These are phyloP conservation scores for Lippia alba DNA, from an alignment of 305 asterid species.

Conservation along the genomic window DNA sequence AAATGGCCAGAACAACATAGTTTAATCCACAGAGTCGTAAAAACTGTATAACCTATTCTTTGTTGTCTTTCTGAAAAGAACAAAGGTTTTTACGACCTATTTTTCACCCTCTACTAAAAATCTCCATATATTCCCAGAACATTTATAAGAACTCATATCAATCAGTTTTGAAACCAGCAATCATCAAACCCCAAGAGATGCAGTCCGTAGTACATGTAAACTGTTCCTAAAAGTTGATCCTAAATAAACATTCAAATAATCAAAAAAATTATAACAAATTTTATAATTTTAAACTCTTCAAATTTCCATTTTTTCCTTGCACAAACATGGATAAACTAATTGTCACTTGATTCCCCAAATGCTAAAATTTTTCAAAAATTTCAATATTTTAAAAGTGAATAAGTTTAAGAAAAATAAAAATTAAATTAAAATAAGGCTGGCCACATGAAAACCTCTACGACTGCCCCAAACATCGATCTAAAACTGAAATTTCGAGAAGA, in stretches of 20 bases:
- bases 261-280: neutral
- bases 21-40: neutral
- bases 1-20: slow-evolving; percentile 18
- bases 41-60: slow-evolving; percentile 6
- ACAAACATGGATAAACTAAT: slow-evolving; percentile 11
- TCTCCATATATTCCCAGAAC: slow-evolving; percentile 6
- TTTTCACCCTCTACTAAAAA: neutral
- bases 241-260: slow-evolving; percentile 28
- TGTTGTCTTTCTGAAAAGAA: slow-evolving; percentile 3
- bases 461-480: slow-evolving; percentile 14
- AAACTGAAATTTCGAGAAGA: slow-evolving; percentile 29
- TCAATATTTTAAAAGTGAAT: slow-evolving; percentile 27
- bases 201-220: slow-evolving; percentile 9
- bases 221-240: slow-evolving; percentile 14
- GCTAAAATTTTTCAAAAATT: neutral
- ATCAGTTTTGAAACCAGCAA: slow-evolving; percentile 21
- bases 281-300: neutral
- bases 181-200: slow-evolving; percentile 15
- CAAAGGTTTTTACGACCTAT: slow-evolving; percentile 8
- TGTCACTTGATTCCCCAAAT: slow-evolving; percentile 12
- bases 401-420: slow-evolving; percentile 5
- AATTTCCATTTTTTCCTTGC: neutral
- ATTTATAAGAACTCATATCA: neutral
- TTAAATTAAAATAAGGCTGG: neutral
- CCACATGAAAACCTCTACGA: slow-evolving; percentile 29